phyloP scores from a whole-genome alignment of 805 yeast genomes.

The Hagleromyces aurorensis region DNA sequence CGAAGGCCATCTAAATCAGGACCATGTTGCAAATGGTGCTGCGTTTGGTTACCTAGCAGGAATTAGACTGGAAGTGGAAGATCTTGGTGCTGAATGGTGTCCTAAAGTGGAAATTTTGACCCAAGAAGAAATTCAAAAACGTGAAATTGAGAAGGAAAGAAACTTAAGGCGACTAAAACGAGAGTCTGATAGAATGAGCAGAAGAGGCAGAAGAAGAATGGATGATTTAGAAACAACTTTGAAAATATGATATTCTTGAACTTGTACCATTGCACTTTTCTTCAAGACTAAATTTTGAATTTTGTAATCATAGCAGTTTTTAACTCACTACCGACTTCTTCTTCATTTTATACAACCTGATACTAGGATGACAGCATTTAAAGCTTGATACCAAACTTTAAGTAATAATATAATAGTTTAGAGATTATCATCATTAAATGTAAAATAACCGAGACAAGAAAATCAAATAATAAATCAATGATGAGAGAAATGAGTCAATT shows the following conservation, averaged over 20 bases:
- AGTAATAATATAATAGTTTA: no score
- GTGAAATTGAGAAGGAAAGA: conserved; percentile 92
- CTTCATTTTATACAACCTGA: no score
- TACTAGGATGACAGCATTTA: no score
- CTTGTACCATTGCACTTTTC: no score
- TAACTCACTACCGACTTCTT: no score
- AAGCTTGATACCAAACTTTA: no score
- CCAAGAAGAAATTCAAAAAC: conserved; percentile 87
- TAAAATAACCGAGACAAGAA: no score
- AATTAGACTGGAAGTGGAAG: conserved; percentile 63
- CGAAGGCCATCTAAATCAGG: conserved; percentile 52
- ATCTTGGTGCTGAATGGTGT: conserved; percentile 74
- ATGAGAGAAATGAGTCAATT: no score
- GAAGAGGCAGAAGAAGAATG: conserved; percentile 38
- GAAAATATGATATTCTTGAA: conserved; percentile 16
- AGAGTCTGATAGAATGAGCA: conserved; percentile 53
- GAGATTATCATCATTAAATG: no score
- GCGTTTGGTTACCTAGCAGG: conserved; percentile 60
- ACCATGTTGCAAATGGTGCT: conserved; percentile 44
- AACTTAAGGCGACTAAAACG: conserved; percentile 86
- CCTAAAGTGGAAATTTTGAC: conserved; percentile 82
- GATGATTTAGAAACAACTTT: conserved; percentile 42
- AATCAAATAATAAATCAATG: no score
- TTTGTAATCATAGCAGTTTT: no score
- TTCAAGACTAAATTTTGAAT: no score